Conservation (phyloP, 225 moss, liverwort and hornwort genomes). For the Polytrichum commune region DNA sequence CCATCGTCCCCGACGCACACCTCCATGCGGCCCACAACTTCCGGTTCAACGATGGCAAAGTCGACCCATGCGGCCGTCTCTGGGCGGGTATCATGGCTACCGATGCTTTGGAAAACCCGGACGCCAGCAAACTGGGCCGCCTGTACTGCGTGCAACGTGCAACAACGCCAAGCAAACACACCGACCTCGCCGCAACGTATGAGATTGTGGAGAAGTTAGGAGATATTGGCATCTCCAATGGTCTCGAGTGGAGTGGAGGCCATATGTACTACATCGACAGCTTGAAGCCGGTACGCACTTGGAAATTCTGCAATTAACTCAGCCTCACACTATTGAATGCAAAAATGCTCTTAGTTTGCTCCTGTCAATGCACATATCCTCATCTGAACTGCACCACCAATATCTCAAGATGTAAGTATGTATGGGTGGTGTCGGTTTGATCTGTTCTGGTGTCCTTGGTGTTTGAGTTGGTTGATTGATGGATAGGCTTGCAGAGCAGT, state of each 20-base stretch:
- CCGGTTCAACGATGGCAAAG: constrained; percentile 11
- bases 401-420: too few species aligned
- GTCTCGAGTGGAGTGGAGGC: constrained; percentile 2
- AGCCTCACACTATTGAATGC: too few species aligned
- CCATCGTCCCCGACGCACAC: background rate
- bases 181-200: background rate
- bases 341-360: background rate
- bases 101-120: background rate
- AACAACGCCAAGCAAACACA: background rate
- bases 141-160: constrained; percentile 1
- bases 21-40: background rate
- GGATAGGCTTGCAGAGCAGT: too few species aligned
- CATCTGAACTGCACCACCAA: too few species aligned
- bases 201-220: constrained; percentile 4
- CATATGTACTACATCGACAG: constrained; percentile 5
- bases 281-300: background rate
- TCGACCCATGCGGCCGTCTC: constrained; percentile 1
- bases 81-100: constrained; percentile 3
- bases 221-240: background rate
- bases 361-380: background rate
- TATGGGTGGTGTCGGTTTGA: too few species aligned
- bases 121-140: background rate
- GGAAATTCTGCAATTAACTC: background rate
- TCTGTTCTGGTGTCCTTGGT: too few species aligned
- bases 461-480: too few species aligned